phyloP scores from a whole-genome alignment of 306 rosid genomes.

The Sechiopsis laciniata region DNA sequence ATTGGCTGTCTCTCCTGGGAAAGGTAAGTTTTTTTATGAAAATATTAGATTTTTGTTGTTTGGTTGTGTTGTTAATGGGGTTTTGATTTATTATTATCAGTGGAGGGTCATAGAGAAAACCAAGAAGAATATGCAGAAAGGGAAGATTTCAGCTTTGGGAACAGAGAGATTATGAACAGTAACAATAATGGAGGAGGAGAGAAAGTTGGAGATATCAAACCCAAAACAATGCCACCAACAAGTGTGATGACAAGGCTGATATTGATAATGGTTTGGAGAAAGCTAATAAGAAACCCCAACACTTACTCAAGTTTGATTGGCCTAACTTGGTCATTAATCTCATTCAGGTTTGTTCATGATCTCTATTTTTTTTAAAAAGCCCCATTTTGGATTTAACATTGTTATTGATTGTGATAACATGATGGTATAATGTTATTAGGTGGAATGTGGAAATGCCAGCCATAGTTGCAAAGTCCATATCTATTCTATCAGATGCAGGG shows the following conservation, averaged over 20 bases:
- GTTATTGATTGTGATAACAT: no score
- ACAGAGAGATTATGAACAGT: slow-evolving; percentile 50
- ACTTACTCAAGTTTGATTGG: no score
- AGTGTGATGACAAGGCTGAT: slow-evolving; percentile 82
- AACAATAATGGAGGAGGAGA: slow-evolving; percentile 34
- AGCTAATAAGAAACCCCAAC: no score
- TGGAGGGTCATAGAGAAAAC: slow-evolving; percentile 41
- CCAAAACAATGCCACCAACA: slow-evolving; percentile 67
- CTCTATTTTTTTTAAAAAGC: no score
- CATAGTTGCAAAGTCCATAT: no score
- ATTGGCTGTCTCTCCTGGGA: slow-evolving; percentile 64
- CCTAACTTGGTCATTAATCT: no score
- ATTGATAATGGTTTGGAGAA: slow-evolving; percentile 22
- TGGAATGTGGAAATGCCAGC: no score
- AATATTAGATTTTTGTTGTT: no score
- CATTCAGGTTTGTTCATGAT: no score
- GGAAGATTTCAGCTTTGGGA: slow-evolving; percentile 82
- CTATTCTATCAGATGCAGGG: no score
- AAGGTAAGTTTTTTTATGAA: slow-evolving; percentile 37
- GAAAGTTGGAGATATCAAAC: slow-evolving; percentile 34
- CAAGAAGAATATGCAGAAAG: slow-evolving; percentile 63
- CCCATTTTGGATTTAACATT: no score
- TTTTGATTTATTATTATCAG: slow-evolving; percentile 21
- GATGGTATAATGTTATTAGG: no score
- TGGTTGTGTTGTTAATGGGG: not conserved